A percentile compares a stretch with the other conserved stretches of the same genome.
Evolutionary conservation across 768 basidiomycete species (phyloP).

Genomic region (Termitomyces sp.): DNA sequence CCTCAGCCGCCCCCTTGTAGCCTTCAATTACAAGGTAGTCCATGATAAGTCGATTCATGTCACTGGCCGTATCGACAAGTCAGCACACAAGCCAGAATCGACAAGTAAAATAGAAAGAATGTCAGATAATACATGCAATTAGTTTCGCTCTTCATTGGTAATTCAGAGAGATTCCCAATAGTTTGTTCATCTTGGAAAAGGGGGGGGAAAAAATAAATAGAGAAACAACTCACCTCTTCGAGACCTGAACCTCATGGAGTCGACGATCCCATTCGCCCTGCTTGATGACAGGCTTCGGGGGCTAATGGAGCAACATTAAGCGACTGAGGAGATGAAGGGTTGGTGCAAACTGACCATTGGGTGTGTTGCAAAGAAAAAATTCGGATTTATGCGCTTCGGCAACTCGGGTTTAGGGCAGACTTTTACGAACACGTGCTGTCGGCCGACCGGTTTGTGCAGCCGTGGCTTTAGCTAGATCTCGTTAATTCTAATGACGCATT

Average conservation of each 20-base stretch:
- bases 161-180: slow-evolving; percentile 99
- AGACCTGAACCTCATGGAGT: slow-evolving; percentile 74
- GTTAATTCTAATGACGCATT: neutral
- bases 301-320: slow-evolving; percentile 15
- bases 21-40: slow-evolving; percentile 98
- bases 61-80: slow-evolving; percentile 43
- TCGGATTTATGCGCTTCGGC: slow-evolving; percentile 22
- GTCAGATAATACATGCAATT: slow-evolving; percentile 91
- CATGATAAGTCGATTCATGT: slow-evolving; percentile 91
- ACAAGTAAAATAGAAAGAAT: slow-evolving; percentile 20
- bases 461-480: neutral
- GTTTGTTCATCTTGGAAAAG: slow-evolving; percentile 52
- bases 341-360: slow-evolving; percentile 28
- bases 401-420: slow-evolving; percentile 29
- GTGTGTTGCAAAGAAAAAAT: slow-evolving; percentile 14
- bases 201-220: slow-evolving; percentile 12
- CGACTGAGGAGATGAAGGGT: neutral
- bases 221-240: slow-evolving; percentile 74
- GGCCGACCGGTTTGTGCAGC: neutral
- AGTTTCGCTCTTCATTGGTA: slow-evolving; percentile 54
- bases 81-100: slow-evolving; percentile 15
- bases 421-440: slow-evolving; percentile 14
- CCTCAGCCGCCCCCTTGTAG: slow-evolving; percentile 92
- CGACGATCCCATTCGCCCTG: slow-evolving; percentile 85
- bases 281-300: slow-evolving; percentile 57